These are phyloP conservation scores for Trichoderma citrinoviride DNA, from an alignment of 2,329 filamentous ascomycete genomes.

Conservation along the genomic window DNA sequence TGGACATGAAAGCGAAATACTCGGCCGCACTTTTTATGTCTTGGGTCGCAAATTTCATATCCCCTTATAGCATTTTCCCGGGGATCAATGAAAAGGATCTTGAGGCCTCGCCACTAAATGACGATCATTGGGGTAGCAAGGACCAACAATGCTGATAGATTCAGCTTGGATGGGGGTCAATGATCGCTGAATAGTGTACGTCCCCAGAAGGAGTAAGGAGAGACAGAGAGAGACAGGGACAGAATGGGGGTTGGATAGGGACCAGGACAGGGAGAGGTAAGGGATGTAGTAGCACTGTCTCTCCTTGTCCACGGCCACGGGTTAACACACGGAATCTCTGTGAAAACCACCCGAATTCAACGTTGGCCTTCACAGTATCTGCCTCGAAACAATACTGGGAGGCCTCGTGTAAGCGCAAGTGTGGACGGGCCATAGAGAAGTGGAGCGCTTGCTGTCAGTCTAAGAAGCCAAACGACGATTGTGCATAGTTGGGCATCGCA, in stretches of 20 bases:
- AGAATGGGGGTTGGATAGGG: neutral
- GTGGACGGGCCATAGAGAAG: conserved; percentile 16
- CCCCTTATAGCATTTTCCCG: neutral
- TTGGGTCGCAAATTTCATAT: neutral
- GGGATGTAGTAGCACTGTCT: neutral
- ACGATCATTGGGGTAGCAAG: neutral
- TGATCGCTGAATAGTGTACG: neutral
- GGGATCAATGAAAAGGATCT: neutral
- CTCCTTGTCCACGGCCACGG: neutral
- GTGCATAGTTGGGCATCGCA: conserved; percentile 20
- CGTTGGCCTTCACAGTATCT: conserved; percentile 9
- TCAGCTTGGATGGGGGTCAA: neutral
- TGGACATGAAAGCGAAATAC: neutral
- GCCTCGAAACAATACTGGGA: conserved; percentile 5
- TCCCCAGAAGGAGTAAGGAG: neutral
- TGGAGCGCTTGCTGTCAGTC: conserved; percentile 18
- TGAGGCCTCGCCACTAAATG: neutral
- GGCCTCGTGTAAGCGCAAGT: conserved; percentile 17
- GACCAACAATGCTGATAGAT: neutral
- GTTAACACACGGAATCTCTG: neutral
- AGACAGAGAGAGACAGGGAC: neutral
- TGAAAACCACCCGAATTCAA: neutral
- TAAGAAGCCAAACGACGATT: conserved; percentile 10
- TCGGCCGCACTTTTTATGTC: neutral
- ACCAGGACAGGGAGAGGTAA: neutral